A percentile compares a stretch with the other conserved stretches of the same genome.
phyloP scores from a whole-genome alignment of 495 filamentous ascomycete species.

The Umbilicaria muhlenbergii region DNA sequence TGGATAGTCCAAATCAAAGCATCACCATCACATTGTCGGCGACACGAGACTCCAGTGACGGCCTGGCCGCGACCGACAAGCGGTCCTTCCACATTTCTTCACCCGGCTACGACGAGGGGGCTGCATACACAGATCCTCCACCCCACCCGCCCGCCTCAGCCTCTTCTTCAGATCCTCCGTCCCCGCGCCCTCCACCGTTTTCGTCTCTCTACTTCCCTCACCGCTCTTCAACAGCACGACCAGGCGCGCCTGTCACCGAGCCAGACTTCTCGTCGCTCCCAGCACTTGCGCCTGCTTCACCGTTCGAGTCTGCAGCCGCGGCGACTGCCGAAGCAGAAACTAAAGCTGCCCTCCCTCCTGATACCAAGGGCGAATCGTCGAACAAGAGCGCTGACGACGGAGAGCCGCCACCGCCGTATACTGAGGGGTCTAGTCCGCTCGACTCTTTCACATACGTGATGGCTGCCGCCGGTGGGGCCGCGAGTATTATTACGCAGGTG shows the following conservation, averaged over 20 bases:
- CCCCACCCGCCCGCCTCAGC: conserved; percentile 48
- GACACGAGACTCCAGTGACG: conserved; percentile 42
- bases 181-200: conserved; percentile 45
- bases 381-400: conserved; percentile 63
- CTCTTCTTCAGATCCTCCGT: conserved; percentile 34
- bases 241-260: conserved; percentile 39
- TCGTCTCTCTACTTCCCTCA: conserved; percentile 42
- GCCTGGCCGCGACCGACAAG: conserved; percentile 51
- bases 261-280: conserved; percentile 42
- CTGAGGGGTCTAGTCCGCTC: conserved; percentile 84
- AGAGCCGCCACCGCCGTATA: conserved; percentile 92
- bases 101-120: conserved; percentile 30
- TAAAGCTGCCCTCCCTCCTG: conserved; percentile 65
- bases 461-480: conserved; percentile 88
- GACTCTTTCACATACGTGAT: conserved; percentile 92
- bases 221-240: conserved; percentile 30
- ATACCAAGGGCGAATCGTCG: conserved; percentile 58
- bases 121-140: conserved; percentile 41
- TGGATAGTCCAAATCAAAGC: no score
- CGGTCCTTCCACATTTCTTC: conserved; percentile 22
- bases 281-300: conserved; percentile 32
- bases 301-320: conserved; percentile 23
- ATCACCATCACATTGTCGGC: conserved; percentile 51
- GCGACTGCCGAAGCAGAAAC: conserved; percentile 56
- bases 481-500: conserved; percentile 98